These are phyloP conservation scores for Chlamydomonas urium DNA, from an alignment of 139 green algal species.

Conservation along the genomic window DNA sequence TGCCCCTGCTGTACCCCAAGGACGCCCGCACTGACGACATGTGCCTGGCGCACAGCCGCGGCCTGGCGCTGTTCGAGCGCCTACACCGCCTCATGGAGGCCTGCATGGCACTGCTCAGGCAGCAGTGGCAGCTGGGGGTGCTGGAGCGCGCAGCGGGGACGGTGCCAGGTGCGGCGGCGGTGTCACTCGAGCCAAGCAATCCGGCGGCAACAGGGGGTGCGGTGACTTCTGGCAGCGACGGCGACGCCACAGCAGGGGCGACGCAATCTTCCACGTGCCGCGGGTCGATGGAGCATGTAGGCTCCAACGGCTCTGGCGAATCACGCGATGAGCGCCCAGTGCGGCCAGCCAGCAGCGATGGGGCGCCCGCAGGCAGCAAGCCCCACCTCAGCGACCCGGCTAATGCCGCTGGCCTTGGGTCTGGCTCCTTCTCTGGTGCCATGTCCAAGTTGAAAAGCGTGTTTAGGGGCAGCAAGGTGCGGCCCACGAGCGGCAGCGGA, in stretches of 20 bases:
- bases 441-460: not conserved
- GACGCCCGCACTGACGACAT: not conserved
- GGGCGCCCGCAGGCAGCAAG: not conserved
- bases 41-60: not conserved
- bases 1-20: not conserved
- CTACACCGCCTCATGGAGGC: not conserved
- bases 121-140: not conserved
- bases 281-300: not conserved
- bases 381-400: too few species aligned
- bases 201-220: too few species aligned
- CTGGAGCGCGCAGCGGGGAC: not conserved
- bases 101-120: not conserved
- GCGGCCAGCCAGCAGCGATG: not conserved
- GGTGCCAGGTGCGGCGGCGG: not conserved
- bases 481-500: too few species aligned
- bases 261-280: not conserved
- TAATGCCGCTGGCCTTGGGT: not conserved
- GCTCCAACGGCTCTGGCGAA: not conserved
- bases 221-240: not conserved
- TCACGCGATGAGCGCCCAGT: not conserved
- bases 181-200: too few species aligned
- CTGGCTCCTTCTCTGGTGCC: too few species aligned
- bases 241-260: not conserved
- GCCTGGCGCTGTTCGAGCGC: constrained; percentile 2
- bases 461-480: not conserved